Conservation (phyloP, 2,329 filamentous ascomycete genomes). For the Proliferodiscus dingleyae region DNA sequence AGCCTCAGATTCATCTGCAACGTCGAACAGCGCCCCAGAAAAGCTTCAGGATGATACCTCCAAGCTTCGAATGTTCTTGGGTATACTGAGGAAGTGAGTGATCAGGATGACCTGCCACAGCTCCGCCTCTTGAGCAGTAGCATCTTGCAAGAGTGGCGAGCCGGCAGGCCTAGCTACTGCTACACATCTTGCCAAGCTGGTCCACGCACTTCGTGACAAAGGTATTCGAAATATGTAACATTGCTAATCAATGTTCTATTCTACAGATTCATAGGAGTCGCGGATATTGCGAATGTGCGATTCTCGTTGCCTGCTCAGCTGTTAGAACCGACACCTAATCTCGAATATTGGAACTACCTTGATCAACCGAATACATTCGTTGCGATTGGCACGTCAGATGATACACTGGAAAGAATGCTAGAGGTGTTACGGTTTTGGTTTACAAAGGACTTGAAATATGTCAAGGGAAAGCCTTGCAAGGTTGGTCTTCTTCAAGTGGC, state of each 20-base stretch:
- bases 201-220: no score
- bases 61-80: conserved; percentile 83
- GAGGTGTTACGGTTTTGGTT: conserved; percentile 97
- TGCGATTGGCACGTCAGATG: conserved; percentile 80
- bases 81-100: conserved; percentile 79
- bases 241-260: conserved; percentile 1
- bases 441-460: conserved; percentile 97
- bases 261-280: conserved; percentile 84
- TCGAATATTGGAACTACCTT: conserved; percentile 99
- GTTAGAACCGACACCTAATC: conserved; percentile 90
- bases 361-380: conserved; percentile 89
- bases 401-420: conserved; percentile 88
- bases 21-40: conserved; percentile 35
- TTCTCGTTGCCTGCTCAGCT: conserved; percentile 96
- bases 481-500: background rate
- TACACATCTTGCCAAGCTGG: no score
- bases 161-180: no score
- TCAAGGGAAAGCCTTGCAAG: conserved; percentile 97
- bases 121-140: background rate
- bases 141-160: background rate
- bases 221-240: no score
- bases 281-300: conserved; percentile 90
- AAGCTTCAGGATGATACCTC: conserved; percentile 71
- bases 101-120: background rate
- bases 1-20: conserved; percentile 20